Conservation (phyloP, 2,329 filamentous ascomycete species). For the Penicillium sp. region DNA sequence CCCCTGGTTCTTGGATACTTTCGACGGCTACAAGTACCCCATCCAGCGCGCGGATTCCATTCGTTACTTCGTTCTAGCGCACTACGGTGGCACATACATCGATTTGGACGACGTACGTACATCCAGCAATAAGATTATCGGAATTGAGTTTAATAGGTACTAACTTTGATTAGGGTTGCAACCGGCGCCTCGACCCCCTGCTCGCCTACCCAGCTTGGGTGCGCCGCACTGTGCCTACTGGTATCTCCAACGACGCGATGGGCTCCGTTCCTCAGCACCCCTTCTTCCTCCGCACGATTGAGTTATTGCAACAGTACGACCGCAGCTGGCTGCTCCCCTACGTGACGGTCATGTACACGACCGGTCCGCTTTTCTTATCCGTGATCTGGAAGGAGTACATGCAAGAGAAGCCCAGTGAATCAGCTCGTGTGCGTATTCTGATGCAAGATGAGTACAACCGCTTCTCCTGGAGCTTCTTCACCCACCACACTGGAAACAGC, state of each 20-base stretch:
- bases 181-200: constrained; percentile 66
- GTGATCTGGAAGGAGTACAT: constrained; percentile 76
- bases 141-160: background rate
- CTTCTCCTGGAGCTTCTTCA: constrained; percentile 71
- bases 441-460: constrained; percentile 71
- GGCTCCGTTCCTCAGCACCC: constrained; percentile 70
- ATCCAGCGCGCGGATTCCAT: constrained; percentile 79
- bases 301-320: constrained; percentile 66
- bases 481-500: constrained; percentile 63
- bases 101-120: constrained; percentile 68
- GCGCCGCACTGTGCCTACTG: constrained; percentile 70
- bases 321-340: constrained; percentile 70
- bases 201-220: constrained; percentile 70
- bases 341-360: constrained; percentile 77
- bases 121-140: background rate
- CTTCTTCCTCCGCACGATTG: constrained; percentile 70
- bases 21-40: constrained; percentile 70
- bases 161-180: constrained; percentile 58
- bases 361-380: constrained; percentile 73
- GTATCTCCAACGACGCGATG: constrained; percentile 81
- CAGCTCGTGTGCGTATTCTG: constrained; percentile 63
- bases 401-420: constrained; percentile 41
- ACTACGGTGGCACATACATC: constrained; percentile 79
- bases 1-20: constrained; percentile 74
- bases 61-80: constrained; percentile 74